These are phyloP conservation scores for Chlorella sp. DNA, from an alignment of 139 green algal species.

Conservation along the genomic window DNA sequence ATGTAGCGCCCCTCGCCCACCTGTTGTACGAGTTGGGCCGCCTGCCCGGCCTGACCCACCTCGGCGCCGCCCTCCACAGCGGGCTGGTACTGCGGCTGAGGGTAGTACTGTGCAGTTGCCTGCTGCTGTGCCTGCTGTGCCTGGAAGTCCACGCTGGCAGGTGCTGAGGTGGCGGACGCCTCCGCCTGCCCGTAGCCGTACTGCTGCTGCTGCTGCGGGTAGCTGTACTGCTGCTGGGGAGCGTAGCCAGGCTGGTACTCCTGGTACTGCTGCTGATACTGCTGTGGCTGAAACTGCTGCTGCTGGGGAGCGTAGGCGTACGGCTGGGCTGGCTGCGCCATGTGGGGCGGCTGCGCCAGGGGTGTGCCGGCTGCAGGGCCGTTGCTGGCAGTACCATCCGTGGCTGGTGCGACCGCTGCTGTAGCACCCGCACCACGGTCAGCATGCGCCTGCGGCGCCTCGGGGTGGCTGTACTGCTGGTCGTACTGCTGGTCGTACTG, in stretches of 20 bases:
- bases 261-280: neutral
- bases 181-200: neutral
- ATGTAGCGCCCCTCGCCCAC: neutral
- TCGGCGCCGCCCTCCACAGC: neutral
- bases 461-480: neutral
- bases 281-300: neutral
- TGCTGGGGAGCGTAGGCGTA: neutral
- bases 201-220: slow-evolving; percentile 13
- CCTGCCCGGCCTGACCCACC: too few species aligned
- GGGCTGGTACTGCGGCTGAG: neutral
- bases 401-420: neutral
- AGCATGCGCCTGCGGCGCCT: neutral
- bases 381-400: neutral
- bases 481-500: neutral
- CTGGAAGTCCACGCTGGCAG: too few species aligned
- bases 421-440: neutral
- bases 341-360: neutral
- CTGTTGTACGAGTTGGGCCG: neutral
- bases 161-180: neutral
- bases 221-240: neutral
- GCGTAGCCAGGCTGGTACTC: neutral
- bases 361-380: neutral
- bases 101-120: neutral
- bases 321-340: neutral
- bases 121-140: neutral